Percentiles rank a stretch among this genome's conserved stretches.
Conservation (phyloP, 2,329 filamentous ascomycete genomes). For the Verticillium longisporum region DNA sequence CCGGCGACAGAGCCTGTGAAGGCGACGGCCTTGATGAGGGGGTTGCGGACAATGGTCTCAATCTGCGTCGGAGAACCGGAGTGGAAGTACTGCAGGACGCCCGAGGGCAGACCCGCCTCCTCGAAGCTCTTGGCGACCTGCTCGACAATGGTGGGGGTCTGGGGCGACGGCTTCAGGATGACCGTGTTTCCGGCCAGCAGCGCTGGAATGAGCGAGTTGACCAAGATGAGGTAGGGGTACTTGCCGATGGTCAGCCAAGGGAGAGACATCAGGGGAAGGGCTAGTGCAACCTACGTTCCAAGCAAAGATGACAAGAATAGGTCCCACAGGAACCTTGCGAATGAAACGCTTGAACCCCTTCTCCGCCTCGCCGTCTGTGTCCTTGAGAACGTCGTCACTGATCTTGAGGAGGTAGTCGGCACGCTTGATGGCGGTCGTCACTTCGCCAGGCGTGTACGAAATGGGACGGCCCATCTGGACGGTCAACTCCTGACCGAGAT, state of each 20-base stretch:
- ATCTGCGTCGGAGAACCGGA: constrained; percentile 72
- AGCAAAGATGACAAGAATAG: constrained; percentile 82
- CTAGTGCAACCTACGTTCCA: constrained; percentile 70
- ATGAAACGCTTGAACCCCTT: constrained; percentile 88
- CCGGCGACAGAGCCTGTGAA: constrained; percentile 92
- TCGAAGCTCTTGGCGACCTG: constrained; percentile 70
- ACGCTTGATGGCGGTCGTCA: constrained; percentile 77
- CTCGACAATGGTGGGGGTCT: constrained; percentile 89
- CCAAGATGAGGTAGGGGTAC: constrained; percentile 91
- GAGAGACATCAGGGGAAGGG: background rate
- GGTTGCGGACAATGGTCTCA: constrained; percentile 70
- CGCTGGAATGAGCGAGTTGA: constrained; percentile 91
- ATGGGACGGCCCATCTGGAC: constrained; percentile 95
- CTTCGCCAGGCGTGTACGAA: constrained; percentile 75
- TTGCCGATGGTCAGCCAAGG: constrained; percentile 26
- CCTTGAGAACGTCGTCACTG: constrained; percentile 68
- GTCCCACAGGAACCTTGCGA: constrained; percentile 79
- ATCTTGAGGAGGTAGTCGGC: constrained; percentile 83
- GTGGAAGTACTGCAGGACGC: constrained; percentile 90
- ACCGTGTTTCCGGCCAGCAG: constrained; percentile 84
- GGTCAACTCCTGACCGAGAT: constrained; percentile 76
- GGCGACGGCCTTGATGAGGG: constrained; percentile 73
- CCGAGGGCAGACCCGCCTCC: constrained; percentile 72
- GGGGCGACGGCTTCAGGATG: constrained; percentile 89
- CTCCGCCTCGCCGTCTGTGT: constrained; percentile 77